These are phyloP conservation scores for Termitomyces titanicus DNA, from an alignment of 768 basidiomycete species.

Conservation along the genomic window DNA sequence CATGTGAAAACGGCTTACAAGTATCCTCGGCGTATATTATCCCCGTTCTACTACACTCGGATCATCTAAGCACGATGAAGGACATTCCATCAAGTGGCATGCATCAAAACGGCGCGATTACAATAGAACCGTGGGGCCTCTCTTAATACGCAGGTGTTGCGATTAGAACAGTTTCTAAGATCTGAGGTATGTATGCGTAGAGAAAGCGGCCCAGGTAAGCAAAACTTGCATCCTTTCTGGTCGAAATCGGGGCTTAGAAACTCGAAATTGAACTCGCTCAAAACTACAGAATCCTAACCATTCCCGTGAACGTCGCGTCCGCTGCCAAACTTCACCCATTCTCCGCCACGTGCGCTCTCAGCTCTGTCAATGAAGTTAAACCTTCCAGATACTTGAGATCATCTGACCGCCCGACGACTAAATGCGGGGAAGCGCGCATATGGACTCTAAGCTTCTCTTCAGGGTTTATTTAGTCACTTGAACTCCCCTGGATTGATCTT, in stretches of 20 bases:
- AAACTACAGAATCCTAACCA: neutral
- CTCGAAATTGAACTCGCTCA: neutral
- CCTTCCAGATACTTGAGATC: neutral
- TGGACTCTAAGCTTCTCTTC: constrained; percentile 1
- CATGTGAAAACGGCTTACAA: constrained; percentile 9
- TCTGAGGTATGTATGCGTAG: too few relatives aligned
- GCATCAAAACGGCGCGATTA: constrained; percentile 1
- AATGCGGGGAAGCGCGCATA: neutral
- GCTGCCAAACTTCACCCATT: neutral
- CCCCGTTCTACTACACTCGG: neutral
- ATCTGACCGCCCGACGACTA: constrained; percentile 6
- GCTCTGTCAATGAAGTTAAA: neutral
- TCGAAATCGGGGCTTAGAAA: neutral
- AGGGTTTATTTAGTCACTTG: neutral
- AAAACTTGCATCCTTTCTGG: neutral
- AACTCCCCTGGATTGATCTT: neutral
- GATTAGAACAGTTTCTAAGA: neutral
- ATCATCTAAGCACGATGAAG: constrained; percentile 10
- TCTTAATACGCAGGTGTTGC: neutral
- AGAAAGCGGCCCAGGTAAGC: neutral
- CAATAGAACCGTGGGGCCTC: constrained; percentile 4
- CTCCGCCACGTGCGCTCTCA: neutral
- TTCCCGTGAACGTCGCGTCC: neutral
- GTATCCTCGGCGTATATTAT: neutral
- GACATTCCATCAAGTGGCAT: constrained; percentile 3